Conservation (phyloP, 129 eudicot species). For the Flaveria ramosissima region DNA sequence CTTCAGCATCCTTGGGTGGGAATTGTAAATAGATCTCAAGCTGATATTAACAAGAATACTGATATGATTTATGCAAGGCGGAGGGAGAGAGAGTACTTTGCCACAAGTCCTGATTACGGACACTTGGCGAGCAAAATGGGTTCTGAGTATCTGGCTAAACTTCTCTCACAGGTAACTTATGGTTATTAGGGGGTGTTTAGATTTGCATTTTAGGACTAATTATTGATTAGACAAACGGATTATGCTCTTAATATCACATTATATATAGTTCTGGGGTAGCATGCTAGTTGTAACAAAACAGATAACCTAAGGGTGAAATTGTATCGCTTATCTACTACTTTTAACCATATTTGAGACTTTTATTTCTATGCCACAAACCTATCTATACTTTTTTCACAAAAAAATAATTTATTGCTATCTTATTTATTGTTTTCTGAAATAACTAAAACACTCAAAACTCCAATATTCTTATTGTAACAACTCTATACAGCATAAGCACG, state of each 20-base stretch:
- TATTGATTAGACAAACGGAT: background rate
- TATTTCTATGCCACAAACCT: conserved; percentile 9
- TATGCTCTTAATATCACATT: conserved; percentile 3
- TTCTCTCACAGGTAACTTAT: conserved; percentile 52
- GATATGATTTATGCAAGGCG: conserved; percentile 57
- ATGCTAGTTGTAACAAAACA: background rate
- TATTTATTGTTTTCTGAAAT: background rate
- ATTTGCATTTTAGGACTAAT: conserved; percentile 1
- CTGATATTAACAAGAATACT: conserved; percentile 59
- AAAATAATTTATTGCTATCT: background rate
- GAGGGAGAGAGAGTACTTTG: conserved; percentile 62
- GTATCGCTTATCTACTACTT: background rate
- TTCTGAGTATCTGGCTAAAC: conserved; percentile 65
- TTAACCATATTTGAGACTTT: background rate
- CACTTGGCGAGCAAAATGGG: conserved; percentile 61
- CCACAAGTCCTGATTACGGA: conserved; percentile 58
- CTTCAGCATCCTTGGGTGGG: conserved; percentile 80
- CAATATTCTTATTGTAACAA: background rate
- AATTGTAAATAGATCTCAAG: conserved; percentile 68
- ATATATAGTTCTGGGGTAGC: background rate
- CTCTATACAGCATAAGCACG: background rate
- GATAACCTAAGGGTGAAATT: background rate
- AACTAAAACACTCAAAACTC: background rate
- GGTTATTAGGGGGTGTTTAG: background rate
- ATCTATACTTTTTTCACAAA: background rate